Conservation (phyloP, 345 rosid genomes). For the Eucalyptus erythrocorys region DNA sequence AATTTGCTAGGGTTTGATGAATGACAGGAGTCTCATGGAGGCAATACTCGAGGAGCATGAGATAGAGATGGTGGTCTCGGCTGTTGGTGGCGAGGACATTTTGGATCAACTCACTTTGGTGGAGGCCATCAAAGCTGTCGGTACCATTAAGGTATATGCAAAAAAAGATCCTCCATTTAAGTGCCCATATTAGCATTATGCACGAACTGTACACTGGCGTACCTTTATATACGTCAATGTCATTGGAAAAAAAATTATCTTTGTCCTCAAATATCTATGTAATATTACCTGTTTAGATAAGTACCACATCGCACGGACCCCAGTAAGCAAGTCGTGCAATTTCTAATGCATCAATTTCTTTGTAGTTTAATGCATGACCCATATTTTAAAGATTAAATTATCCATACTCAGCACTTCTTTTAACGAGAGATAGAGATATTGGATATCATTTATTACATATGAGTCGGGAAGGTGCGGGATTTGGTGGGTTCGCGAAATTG, state of each 20-base stretch:
- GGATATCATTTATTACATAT: neutral
- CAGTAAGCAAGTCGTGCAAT: neutral
- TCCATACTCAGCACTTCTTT: neutral
- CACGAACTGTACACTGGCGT: neutral
- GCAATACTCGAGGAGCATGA: slow-evolving; percentile 27
- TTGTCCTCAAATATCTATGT: neutral
- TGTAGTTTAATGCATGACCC: neutral
- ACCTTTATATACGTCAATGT: neutral
- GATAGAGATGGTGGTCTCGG: slow-evolving; percentile 55
- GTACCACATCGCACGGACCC: neutral
- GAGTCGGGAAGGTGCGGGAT: neutral
- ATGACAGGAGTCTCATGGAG: slow-evolving; percentile 31
- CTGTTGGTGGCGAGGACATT: slow-evolving; percentile 19
- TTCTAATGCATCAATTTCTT: neutral
- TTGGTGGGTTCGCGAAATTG: neutral
- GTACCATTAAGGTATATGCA: slow-evolving; percentile 38
- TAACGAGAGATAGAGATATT: neutral
- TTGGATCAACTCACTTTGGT: slow-evolving; percentile 30
- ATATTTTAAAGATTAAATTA: neutral
- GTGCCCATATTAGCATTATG: neutral
- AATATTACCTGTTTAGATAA: neutral
- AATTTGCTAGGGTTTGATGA: slow-evolving; percentile 22
- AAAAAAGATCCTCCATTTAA: neutral
- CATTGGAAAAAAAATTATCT: too few relatives aligned
- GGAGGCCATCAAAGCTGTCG: slow-evolving; percentile 42